Base-by-base conservation (phyloP, 1,284 basidiomycete species). In the Tilletia caries region DNA sequence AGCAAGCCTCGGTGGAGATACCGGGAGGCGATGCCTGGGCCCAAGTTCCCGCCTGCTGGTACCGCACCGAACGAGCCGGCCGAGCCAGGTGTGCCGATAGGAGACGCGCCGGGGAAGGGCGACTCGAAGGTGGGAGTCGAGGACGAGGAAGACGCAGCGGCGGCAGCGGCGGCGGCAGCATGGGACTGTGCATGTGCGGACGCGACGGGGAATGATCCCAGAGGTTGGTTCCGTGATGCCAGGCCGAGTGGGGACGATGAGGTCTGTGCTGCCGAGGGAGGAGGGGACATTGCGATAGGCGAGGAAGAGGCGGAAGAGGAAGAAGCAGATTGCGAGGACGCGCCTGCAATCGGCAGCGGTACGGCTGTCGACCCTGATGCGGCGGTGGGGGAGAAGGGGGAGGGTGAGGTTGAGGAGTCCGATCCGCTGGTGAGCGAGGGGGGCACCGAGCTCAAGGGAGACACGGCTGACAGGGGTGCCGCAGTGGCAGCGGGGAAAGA, bases 301-400 rank as follows among this genome's bases (percentile, higher is more conserved):
- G n/a, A n/a, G 64, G 33, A 37, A 15, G 64, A 43, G 6, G 32
- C 32, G 12, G 58, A 62, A 8, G 58, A 3, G 10, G 29, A 13
- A 34, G 58, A 37, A 6, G 58, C 10, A 18, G 58, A n/a, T 33
- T 27, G 32, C 18, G 58, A 20, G 12, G 58, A 62, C 8, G 58
- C 27, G 58, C 25, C 54, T 15, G 29, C 13, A 87, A 0, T 94
- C 94, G 12, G 95, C 89, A 27, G 92, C 87, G 58, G 88, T 87
- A 12, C 91, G 87, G 29, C 89, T 87, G 58, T 65, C 23, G 60
- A 64, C 50, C 41, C 18, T 25, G 29, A 18, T 23, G 46, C 29
- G 3, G 25, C 3, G 27, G 23, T 25, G 5, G n/a, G 2, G 13
- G 58, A 25, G 6, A 27, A 12, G 13, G 52, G 23, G n/a, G n/a